Conservation (phyloP, 2,329 filamentous ascomycete genomes). For the Alternaria arbusti region DNA sequence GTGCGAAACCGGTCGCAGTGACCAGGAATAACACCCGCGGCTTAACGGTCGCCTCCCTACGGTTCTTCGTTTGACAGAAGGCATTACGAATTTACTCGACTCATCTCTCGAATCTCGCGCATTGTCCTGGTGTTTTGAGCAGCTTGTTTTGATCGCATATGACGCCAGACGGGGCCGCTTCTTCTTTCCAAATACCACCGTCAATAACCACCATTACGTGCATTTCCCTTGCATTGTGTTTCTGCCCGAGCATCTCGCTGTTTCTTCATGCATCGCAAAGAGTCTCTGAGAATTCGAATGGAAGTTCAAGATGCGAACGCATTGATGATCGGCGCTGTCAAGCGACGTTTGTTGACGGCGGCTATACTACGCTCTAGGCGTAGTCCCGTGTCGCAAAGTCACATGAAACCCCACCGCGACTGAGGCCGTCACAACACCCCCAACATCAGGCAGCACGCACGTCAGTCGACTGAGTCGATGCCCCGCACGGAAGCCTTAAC, state of each 20-base stretch:
- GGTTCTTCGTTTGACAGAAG: slow-evolving; percentile 15
- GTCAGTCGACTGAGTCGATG: slow-evolving; percentile 18
- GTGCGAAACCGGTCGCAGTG: not conserved
- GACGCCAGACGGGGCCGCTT: slow-evolving; percentile 29
- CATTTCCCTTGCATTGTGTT: slow-evolving; percentile 37
- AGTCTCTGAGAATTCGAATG: slow-evolving; percentile 11
- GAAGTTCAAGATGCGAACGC: slow-evolving; percentile 28
- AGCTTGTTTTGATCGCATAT: slow-evolving; percentile 34
- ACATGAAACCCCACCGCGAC: slow-evolving; percentile 46
- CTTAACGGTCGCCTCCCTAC: not conserved
- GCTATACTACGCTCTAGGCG: slow-evolving; percentile 22
- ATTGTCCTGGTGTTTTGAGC: slow-evolving; percentile 27
- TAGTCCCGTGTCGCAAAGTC: slow-evolving; percentile 32
- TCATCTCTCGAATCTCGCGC: slow-evolving; percentile 28
- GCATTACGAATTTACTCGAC: slow-evolving; percentile 41
- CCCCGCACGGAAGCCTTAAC: slow-evolving; percentile 26
- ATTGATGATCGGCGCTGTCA: slow-evolving; percentile 32
- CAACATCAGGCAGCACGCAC: slow-evolving; percentile 27
- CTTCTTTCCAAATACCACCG: slow-evolving; percentile 38
- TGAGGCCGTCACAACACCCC: slow-evolving; percentile 31
- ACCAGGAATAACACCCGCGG: slow-evolving; percentile 1
- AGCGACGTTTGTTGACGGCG: slow-evolving; percentile 19
- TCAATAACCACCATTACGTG: slow-evolving; percentile 17
- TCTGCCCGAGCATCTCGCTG: slow-evolving; percentile 23
- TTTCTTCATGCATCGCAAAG: slow-evolving; percentile 21